Percentiles rank a stretch among this genome's conserved stretches.
Evolutionary conservation across 2,329 filamentous ascomycete genomes (phyloP).

Genomic region (Trichoderma sp.): DNA sequence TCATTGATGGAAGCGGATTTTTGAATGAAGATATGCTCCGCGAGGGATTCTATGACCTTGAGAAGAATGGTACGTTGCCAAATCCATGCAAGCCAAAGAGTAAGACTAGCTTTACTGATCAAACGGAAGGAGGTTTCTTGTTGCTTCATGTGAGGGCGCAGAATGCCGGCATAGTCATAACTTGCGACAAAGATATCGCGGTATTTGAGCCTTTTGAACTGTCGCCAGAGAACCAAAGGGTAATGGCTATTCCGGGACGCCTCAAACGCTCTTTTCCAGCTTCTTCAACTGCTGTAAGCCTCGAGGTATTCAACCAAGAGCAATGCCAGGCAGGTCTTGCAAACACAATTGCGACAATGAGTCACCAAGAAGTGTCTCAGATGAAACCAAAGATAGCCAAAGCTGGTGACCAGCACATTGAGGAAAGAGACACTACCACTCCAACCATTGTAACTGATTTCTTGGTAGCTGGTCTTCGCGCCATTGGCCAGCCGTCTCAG

Average conservation of each 20-base stretch:
- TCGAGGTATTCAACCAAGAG: background rate
- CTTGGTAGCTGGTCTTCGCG: too few species aligned
- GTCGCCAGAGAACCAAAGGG: background rate
- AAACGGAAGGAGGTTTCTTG: background rate
- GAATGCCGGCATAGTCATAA: background rate
- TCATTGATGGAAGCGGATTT: too few species aligned
- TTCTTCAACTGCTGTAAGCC: background rate
- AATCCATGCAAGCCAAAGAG: too few species aligned
- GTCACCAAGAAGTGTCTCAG: constrained; percentile 7
- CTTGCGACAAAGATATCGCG: background rate
- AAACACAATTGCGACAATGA: constrained; percentile 34
- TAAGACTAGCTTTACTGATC: background rate
- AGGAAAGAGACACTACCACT: too few species aligned
- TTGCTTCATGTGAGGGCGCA: background rate
- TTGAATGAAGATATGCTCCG: too few species aligned
- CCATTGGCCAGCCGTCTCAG: background rate
- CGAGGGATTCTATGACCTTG: too few species aligned
- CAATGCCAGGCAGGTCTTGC: background rate
- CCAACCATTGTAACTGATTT: too few species aligned
- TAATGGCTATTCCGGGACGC: background rate
- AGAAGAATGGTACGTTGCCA: too few species aligned
- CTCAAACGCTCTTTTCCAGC: background rate
- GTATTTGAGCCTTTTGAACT: background rate
- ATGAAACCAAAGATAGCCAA: too few species aligned
- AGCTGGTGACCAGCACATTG: too few species aligned